These are phyloP conservation scores for Graphium sp. DNA, from an alignment of 2,329 filamentous ascomycete genomes.

Conservation along the genomic window DNA sequence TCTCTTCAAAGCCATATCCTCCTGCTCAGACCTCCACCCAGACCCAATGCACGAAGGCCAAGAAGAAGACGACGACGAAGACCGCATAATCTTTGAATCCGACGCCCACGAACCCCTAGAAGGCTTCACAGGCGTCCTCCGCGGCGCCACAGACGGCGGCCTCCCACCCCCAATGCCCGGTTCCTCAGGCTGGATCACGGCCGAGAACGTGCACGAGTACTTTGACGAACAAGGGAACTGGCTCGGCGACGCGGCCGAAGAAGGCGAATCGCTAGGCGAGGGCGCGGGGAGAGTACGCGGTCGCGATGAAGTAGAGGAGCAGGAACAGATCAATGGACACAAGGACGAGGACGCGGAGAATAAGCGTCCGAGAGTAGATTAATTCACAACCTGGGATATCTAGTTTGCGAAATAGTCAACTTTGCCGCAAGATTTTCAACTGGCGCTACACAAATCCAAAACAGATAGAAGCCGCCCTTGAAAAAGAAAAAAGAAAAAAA, in stretches of 20 bases:
- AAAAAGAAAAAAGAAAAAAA: too few relatives aligned
- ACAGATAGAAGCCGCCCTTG: too few relatives aligned
- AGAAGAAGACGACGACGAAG: constrained; percentile 37
- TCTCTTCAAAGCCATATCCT: constrained; percentile 56
- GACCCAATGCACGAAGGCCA: constrained; percentile 44
- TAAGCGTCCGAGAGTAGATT: constrained; percentile 30
- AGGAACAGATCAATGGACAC: constrained; percentile 27
- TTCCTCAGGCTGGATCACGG: constrained; percentile 73
- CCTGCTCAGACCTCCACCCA: constrained; percentile 61
- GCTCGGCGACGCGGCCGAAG: constrained; percentile 30
- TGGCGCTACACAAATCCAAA: too few relatives aligned
- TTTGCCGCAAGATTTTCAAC: too few relatives aligned
- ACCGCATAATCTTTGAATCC: constrained; percentile 40
- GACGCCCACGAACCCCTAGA: constrained; percentile 32
- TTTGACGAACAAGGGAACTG: constrained; percentile 72
- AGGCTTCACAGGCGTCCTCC: constrained; percentile 37
- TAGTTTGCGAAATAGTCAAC: too few relatives aligned
- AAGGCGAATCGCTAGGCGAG: constrained; percentile 35
- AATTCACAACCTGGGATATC: too few relatives aligned
- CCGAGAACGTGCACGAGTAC: constrained; percentile 75
- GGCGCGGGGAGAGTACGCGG: constrained; percentile 43
- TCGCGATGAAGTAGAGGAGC: constrained; percentile 37
- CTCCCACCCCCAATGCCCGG: constrained; percentile 55
- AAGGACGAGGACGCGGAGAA: constrained; percentile 20
- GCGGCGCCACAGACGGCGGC: constrained; percentile 27